A percentile compares a stretch with the other conserved stretches of the same genome.
phyloP scores from a whole-genome alignment of 129 eudicot genomes.

The Artemisia tridentata region DNA sequence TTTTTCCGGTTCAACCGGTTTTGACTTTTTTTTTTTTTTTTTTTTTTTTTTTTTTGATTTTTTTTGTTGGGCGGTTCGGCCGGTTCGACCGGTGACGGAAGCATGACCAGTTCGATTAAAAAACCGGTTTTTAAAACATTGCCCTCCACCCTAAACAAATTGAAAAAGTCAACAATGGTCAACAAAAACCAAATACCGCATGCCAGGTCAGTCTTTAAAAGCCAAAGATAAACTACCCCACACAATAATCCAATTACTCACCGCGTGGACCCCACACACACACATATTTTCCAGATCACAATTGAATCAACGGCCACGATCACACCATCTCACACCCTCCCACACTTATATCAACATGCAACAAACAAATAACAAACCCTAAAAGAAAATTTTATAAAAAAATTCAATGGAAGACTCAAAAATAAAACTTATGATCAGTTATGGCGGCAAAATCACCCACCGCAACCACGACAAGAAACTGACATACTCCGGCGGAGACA shows the following conservation, averaged over 20 bases:
- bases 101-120: no score
- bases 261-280: conserved; percentile 36
- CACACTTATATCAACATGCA: conserved; percentile 5
- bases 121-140: no score
- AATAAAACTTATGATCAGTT: conserved; percentile 69
- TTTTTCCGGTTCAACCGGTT: no score
- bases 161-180: conserved; percentile 32
- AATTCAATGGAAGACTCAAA: conserved; percentile 32
- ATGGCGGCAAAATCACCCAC: conserved; percentile 65
- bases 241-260: conserved; percentile 4
- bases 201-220: conserved; percentile 29
- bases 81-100: no score
- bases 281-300: conserved; percentile 32
- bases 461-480: conserved; percentile 51
- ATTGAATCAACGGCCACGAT: conserved; percentile 31
- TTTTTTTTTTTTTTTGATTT: no score
- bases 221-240: conserved; percentile 9
- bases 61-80: no score
- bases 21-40: no score
- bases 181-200: conserved; percentile 18
- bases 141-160: no score
- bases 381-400: neutral
- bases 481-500: conserved; percentile 68
- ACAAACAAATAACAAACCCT: conserved; percentile 24
- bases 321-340: neutral